A percentile compares a stretch with the other conserved stretches of the same genome.
Evolutionary conservation across 352 stramenopile species (phyloP).

Genomic region (Globisporangium radiosum): DNA sequence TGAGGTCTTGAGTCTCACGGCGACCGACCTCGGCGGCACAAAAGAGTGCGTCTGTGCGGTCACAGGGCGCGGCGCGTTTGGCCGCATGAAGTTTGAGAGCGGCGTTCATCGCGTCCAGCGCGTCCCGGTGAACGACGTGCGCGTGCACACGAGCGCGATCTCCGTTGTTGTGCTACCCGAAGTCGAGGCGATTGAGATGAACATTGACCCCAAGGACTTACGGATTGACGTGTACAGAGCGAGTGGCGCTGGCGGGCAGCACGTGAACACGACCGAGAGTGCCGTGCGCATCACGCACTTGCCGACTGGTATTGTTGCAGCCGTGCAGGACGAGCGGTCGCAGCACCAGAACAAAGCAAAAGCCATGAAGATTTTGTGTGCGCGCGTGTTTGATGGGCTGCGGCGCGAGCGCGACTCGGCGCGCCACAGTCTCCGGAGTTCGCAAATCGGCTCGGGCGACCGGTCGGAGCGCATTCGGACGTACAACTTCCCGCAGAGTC

Average conservation of each 20-base stretch:
- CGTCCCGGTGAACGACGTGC: constrained; percentile 94
- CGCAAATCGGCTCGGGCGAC: constrained; percentile 93
- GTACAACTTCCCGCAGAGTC: constrained; percentile 98
- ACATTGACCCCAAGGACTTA: constrained; percentile 94
- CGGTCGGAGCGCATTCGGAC: constrained; percentile 97
- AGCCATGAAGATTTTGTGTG: constrained; percentile 95
- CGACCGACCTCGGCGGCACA: constrained; percentile 80
- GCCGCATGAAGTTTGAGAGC: constrained; percentile 97
- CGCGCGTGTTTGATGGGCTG: constrained; percentile 94
- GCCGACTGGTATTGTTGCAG: constrained; percentile 89
- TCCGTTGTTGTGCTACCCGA: constrained; percentile 96
- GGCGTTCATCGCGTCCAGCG: constrained; percentile 97
- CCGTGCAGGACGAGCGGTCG: constrained; percentile 93
- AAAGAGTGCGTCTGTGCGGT: constrained; percentile 79
- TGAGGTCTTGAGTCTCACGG: constrained; percentile 83
- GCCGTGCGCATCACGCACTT: constrained; percentile 96
- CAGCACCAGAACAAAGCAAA: constrained; percentile 99
- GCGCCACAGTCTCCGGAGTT: constrained; percentile 56
- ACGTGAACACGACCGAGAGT: constrained; percentile 99
- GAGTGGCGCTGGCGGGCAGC: constrained; percentile 95
- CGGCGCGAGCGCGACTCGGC: constrained; percentile 55
- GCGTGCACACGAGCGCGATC: constrained; percentile 96
- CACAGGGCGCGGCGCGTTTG: constrained; percentile 84
- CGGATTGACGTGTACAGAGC: constrained; percentile 96
- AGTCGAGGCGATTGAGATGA: constrained; percentile 75